Percentiles rank a stretch among this genome's conserved stretches.
These are phyloP conservation scores for Euclidium syriacum DNA, from an alignment of 345 rosid species.

Conservation along the genomic window DNA sequence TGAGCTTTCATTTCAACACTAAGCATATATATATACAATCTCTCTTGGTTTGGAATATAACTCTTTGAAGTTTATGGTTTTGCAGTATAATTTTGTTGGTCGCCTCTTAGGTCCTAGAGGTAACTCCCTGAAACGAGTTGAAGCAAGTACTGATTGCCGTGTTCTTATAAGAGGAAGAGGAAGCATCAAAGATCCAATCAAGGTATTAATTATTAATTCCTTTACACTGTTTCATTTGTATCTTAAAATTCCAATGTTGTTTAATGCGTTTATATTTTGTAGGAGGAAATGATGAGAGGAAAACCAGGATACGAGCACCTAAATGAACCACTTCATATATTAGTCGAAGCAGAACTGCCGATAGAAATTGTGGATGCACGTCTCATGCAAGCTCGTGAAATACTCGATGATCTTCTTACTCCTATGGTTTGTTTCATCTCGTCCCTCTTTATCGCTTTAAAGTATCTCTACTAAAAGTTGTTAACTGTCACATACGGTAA, in stretches of 20 bases:
- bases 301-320: constrained; percentile 95
- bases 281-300: constrained; percentile 98
- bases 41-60: constrained; percentile 19
- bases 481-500: not conserved
- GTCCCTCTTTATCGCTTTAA: not conserved
- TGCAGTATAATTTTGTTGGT: constrained; percentile 96
- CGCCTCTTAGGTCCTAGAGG: constrained; percentile 99
- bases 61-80: constrained; percentile 2
- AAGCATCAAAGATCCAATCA: constrained; percentile 81
- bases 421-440: constrained; percentile 57
- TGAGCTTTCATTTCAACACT: constrained; percentile 1
- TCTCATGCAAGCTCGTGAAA: constrained; percentile 86
- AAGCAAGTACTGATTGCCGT: constrained; percentile 91
- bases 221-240: not conserved
- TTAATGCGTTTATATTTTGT: not conserved
- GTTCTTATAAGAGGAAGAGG: constrained; percentile 94
- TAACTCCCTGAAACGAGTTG: constrained; percentile 94
- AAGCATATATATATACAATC: not conserved
- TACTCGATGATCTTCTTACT: constrained; percentile 85
- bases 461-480: not conserved
- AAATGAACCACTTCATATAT: constrained; percentile 89
- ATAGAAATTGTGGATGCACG: constrained; percentile 87
- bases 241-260: not conserved
- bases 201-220: constrained; percentile 41
- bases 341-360: constrained; percentile 92